Conservation (phyloP, 1,284 basidiomycete species). For the Takashimella koratensis region DNA sequence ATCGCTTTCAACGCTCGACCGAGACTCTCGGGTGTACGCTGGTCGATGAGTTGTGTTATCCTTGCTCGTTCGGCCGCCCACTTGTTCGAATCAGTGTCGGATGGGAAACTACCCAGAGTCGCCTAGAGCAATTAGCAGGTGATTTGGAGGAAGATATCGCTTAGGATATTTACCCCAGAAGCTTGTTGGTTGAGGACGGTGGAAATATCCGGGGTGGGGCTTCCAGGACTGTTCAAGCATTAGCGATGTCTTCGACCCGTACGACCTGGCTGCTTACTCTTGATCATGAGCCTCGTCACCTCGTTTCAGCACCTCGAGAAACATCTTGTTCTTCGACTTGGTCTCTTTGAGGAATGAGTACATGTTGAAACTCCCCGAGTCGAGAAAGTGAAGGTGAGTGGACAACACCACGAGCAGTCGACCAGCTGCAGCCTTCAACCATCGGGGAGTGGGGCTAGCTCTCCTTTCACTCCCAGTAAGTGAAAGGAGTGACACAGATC, state of each 20-base stretch:
- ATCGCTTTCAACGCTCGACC: conserved; percentile 21
- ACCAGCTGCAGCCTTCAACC: too few relatives aligned
- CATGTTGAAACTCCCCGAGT: too few relatives aligned
- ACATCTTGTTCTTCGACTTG: not conserved
- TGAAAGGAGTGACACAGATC: too few relatives aligned
- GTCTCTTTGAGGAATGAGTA: not conserved
- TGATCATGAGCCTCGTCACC: not conserved
- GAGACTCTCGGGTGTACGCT: conserved; percentile 15
- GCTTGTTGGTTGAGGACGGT: conserved; percentile 29
- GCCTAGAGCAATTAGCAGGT: conserved; percentile 6
- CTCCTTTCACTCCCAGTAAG: too few relatives aligned
- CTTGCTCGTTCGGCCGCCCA: conserved; percentile 20
- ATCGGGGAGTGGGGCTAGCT: too few relatives aligned
- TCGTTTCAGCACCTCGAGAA: not conserved
- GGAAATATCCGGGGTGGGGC: conserved; percentile 14
- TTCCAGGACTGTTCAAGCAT: not conserved
- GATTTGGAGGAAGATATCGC: too few relatives aligned
- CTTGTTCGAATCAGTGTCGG: conserved; percentile 12
- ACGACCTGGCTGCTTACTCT: not conserved
- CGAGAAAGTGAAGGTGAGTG: too few relatives aligned
- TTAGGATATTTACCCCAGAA: conserved; percentile 15
- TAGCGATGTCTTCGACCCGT: not conserved
- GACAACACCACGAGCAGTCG: too few relatives aligned
- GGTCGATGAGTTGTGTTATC: conserved; percentile 14
- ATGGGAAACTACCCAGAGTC: conserved; percentile 12